Percentiles rank a stretch among this genome's conserved stretches.
These are phyloP conservation scores for Beauveria rudraprayagi DNA, from an alignment of 2,329 filamentous ascomycete genomes.

Conservation along the genomic window DNA sequence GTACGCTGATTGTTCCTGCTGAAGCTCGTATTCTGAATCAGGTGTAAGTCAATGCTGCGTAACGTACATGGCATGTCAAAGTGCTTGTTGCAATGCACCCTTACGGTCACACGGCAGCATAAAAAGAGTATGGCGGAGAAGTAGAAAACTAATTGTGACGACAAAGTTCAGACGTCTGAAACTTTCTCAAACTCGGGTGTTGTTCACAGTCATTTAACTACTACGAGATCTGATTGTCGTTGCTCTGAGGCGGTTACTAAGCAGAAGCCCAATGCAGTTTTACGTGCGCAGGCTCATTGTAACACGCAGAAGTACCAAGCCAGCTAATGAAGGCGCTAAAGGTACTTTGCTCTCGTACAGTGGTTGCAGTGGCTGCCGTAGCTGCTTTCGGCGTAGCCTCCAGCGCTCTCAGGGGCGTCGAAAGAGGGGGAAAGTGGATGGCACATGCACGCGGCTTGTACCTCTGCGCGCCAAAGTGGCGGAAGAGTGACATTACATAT, in stretches of 20 bases:
- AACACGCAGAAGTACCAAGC: not conserved
- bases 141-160: too few relatives aligned
- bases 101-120: too few relatives aligned
- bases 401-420: conserved; percentile 16
- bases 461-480: conserved; percentile 14
- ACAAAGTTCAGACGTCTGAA: too few relatives aligned
- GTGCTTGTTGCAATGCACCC: too few relatives aligned
- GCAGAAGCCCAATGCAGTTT: not conserved
- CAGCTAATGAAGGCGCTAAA: not conserved
- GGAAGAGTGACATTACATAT: conserved; percentile 16
- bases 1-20: too few relatives aligned
- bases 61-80: too few relatives aligned
- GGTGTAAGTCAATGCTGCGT: too few relatives aligned
- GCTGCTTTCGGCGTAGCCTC: conserved; percentile 10
- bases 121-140: too few relatives aligned
- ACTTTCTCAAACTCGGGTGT: too few relatives aligned
- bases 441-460: conserved; percentile 23
- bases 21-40: too few relatives aligned
- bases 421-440: conserved; percentile 23
- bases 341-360: conserved; percentile 2
- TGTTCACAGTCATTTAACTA: not conserved
- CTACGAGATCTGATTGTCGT: not conserved
- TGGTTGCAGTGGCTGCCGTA: conserved; percentile 7
- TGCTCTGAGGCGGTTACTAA: not conserved
- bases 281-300: not conserved